phyloP scores from a whole-genome alignment of 2,329 filamentous ascomycete genomes.

The Periconia sp. region DNA sequence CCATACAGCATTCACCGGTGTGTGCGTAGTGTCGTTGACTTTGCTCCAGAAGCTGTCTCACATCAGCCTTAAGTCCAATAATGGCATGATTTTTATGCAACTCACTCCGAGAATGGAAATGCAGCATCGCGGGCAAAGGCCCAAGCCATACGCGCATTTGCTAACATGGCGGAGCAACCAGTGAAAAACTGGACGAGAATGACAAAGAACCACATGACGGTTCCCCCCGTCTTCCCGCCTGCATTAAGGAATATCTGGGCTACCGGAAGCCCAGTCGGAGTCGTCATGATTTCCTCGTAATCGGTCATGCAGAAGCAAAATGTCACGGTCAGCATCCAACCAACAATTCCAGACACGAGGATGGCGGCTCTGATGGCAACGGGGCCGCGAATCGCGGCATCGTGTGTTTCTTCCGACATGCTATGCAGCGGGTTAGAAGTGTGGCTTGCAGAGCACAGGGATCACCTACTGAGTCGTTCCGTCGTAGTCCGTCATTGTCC shows the following conservation, averaged over 20 bases:
- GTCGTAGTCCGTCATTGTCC: constrained; percentile 71
- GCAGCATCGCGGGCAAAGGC: constrained; percentile 63
- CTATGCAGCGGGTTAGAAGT: constrained; percentile 38
- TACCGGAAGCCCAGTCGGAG: constrained; percentile 62
- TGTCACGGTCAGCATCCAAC: constrained; percentile 65
- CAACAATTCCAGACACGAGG: constrained; percentile 60
- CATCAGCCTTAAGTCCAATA: constrained; percentile 20
- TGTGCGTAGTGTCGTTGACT: constrained; percentile 57
- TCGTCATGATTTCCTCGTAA: constrained; percentile 57
- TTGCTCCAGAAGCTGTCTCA: constrained; percentile 52
- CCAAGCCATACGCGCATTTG: constrained; percentile 64
- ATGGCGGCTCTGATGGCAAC: constrained; percentile 62
- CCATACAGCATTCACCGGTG: constrained; percentile 66
- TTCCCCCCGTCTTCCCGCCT: constrained; percentile 58
- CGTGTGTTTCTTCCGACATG: constrained; percentile 68
- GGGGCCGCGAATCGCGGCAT: constrained; percentile 62
- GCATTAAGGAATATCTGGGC: constrained; percentile 62
- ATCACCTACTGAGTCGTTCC: constrained; percentile 62
- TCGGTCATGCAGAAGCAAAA: constrained; percentile 65
- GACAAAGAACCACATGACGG: constrained; percentile 63
- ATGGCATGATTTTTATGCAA: constrained; percentile 5
- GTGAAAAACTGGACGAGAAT: constrained; percentile 68
- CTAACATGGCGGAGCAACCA: constrained; percentile 64
- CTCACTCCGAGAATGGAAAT: constrained; percentile 60
- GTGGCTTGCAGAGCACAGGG: constrained; percentile 16